phyloP scores from a whole-genome alignment of 106 monocot genomes.

The Dendrobium catenatum region DNA sequence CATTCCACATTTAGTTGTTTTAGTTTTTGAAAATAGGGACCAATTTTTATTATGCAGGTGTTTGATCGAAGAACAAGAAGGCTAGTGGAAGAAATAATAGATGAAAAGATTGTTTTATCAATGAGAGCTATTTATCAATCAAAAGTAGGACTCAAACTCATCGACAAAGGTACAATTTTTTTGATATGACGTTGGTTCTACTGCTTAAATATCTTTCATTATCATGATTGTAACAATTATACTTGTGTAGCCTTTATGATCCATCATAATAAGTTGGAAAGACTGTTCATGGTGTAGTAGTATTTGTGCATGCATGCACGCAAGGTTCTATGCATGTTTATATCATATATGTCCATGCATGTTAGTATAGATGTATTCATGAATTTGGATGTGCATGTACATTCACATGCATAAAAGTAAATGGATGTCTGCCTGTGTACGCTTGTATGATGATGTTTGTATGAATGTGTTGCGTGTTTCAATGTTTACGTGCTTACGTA shows the following conservation, averaged over 20 bases:
- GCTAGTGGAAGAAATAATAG: slow-evolving; percentile 88
- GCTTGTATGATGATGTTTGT: background rate
- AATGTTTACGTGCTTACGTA: background rate
- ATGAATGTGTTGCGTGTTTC: background rate
- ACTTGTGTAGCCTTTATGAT: background rate
- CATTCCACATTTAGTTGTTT: background rate
- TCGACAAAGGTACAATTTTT: slow-evolving; percentile 57
- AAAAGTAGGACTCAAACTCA: slow-evolving; percentile 83
- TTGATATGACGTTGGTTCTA: background rate
- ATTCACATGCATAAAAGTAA: no score
- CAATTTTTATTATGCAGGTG: slow-evolving; percentile 37
- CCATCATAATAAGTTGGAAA: no score
- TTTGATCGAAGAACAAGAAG: slow-evolving; percentile 88
- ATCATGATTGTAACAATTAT: background rate
- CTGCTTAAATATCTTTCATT: background rate
- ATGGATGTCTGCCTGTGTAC: no score
- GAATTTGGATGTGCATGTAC: no score
- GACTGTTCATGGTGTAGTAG: no score
- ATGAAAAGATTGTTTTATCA: slow-evolving; percentile 88
- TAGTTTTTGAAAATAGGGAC: background rate
- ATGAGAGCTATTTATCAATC: slow-evolving; percentile 98
- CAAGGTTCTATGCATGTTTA: no score
- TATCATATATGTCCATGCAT: no score
- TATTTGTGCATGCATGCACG: no score
- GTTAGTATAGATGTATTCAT: no score